Conservation (phyloP, 371 early-diverging fungal genomes). For the Mortierella sp. region DNA sequence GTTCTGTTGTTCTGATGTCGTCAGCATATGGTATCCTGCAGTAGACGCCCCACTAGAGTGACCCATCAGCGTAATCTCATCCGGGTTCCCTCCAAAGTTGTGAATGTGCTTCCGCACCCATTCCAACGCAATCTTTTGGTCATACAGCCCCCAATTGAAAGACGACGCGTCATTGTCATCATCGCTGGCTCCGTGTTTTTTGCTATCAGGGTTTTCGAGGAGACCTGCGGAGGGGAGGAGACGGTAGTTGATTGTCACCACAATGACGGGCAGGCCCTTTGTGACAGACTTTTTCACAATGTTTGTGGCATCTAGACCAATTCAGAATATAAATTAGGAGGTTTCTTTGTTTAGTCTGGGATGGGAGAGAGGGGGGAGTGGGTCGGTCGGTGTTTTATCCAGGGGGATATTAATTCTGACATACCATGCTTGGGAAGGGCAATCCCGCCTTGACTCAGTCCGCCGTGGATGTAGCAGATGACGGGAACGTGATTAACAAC, state of each 20-base stretch:
- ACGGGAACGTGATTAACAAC: constrained; percentile 38
- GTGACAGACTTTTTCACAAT: constrained; percentile 47
- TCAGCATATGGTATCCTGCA: constrained; percentile 43
- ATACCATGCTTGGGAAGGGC: constrained; percentile 47
- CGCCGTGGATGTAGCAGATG: constrained; percentile 56
- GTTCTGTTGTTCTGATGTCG: background rate
- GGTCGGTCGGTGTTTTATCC: background rate
- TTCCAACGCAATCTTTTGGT: constrained; percentile 49
- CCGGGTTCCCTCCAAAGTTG: constrained; percentile 47
- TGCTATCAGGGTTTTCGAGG: constrained; percentile 20
- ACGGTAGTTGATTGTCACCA: constrained; percentile 59
- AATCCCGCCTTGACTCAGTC: constrained; percentile 42
- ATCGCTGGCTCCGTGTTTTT: background rate
- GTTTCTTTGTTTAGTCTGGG: background rate
- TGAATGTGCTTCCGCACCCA: constrained; percentile 47
- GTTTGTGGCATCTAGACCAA: constrained; percentile 38
- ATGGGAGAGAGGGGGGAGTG: background rate
- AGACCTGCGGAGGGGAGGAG: constrained; percentile 28
- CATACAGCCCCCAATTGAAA: constrained; percentile 36
- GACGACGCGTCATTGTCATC: background rate
- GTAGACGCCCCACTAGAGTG: constrained; percentile 43
- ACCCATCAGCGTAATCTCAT: constrained; percentile 54
- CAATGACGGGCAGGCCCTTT: constrained; percentile 41
- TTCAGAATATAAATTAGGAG: background rate
- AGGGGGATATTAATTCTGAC: background rate